A percentile compares a stretch with the other conserved stretches of the same genome.
Evolutionary conservation across 352 stramenopile species (phyloP).

Genomic region (Saprolegnia diclina): DNA sequence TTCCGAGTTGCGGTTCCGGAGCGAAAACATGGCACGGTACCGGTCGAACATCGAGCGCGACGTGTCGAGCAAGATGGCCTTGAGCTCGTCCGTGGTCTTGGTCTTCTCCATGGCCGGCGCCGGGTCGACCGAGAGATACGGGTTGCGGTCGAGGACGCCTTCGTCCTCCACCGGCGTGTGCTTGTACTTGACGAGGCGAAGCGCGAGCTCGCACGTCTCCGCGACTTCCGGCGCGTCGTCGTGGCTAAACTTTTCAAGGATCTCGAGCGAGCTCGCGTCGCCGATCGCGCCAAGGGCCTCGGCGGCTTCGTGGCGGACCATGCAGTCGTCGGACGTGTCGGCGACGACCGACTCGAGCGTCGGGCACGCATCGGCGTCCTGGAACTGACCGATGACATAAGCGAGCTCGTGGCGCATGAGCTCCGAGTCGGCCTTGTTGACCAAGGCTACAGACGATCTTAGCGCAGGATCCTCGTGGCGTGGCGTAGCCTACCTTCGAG

Average conservation of each 20-base stretch:
- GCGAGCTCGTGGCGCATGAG: slow-evolving; percentile 97
- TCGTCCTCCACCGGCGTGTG: slow-evolving; percentile 32
- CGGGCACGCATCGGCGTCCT: slow-evolving; percentile 79
- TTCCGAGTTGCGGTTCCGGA: slow-evolving; percentile 93
- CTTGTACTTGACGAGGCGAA: slow-evolving; percentile 92
- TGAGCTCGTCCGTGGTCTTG: slow-evolving; percentile 72
- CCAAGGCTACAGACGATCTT: slow-evolving; percentile 42
- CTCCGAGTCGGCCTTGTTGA: slow-evolving; percentile 85
- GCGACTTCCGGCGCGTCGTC: slow-evolving; percentile 87
- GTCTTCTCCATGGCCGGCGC: slow-evolving; percentile 80
- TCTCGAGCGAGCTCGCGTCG: slow-evolving; percentile 54
- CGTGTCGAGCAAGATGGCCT: slow-evolving; percentile 82
- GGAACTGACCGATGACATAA: slow-evolving; percentile 98
- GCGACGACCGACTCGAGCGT: slow-evolving; percentile 70
- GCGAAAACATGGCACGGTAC: slow-evolving; percentile 98
- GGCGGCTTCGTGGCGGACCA: slow-evolving; percentile 91
- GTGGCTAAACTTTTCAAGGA: slow-evolving; percentile 81
- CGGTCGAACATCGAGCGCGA: slow-evolving; percentile 84
- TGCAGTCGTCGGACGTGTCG: slow-evolving; percentile 85
- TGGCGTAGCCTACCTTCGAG: slow-evolving; percentile 35
- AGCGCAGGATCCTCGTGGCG: background rate
- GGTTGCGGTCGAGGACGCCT: slow-evolving; percentile 71
- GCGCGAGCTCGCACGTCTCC: slow-evolving; percentile 92
- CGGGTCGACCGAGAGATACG: slow-evolving; percentile 95
- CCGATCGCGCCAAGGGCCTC: slow-evolving; percentile 97